phyloP scores from a whole-genome alignment of 2,329 filamentous ascomycete genomes.

The Neospermospora avenae region DNA sequence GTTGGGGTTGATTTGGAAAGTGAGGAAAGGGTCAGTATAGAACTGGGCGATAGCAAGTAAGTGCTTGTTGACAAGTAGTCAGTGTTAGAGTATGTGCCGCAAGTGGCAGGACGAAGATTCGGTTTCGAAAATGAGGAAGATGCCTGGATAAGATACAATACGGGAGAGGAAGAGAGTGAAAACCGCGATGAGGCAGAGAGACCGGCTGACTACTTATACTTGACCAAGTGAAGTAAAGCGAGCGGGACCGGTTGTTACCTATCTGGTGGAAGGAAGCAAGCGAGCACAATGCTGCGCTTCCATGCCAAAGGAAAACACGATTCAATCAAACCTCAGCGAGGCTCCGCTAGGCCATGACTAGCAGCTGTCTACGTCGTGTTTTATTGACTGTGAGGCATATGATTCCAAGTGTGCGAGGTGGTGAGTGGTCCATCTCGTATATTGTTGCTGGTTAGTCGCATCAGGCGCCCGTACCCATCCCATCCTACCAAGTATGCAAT shows the following conservation, averaged over 20 bases:
- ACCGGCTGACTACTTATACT: conserved; percentile 13
- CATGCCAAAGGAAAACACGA: not conserved
- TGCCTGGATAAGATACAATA: not conserved
- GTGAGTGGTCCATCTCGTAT: not conserved
- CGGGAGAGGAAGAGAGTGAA: not conserved
- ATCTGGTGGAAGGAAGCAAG: not conserved
- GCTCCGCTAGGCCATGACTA: not conserved
- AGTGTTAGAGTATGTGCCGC: not conserved
- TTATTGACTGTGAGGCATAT: not conserved
- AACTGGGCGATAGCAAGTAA: not conserved
- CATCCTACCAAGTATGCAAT: not conserved
- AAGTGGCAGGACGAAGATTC: not conserved
- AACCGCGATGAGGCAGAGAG: not conserved
- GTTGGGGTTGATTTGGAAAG: not conserved
- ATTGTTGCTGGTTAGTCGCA: not conserved
- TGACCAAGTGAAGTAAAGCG: not conserved
- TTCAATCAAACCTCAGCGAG: not conserved
- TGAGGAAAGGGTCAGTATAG: conserved; percentile 1
- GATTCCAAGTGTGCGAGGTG: not conserved
- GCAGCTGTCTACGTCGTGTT: not conserved
- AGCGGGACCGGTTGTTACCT: not conserved
- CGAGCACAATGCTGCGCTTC: not conserved
- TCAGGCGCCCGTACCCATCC: not conserved
- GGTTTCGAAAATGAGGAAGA: not conserved
- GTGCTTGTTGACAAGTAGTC: not conserved